phyloP scores from a whole-genome alignment of 83 land plant species.

The Picea abies region DNA sequence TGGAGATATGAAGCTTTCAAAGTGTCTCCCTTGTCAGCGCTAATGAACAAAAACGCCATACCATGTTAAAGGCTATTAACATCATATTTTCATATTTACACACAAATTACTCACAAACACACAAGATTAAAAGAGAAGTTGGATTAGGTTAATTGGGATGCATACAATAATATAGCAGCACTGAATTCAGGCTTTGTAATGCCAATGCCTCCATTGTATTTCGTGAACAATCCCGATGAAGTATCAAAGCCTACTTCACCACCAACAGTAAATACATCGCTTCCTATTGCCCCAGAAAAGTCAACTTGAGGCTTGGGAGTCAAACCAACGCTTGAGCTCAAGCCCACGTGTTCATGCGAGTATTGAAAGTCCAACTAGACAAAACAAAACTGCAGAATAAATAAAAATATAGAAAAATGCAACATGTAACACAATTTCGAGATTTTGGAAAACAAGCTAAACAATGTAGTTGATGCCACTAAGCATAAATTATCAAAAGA shows the following conservation, averaged over 20 bases:
- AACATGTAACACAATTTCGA: not conserved
- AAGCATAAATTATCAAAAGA: not conserved
- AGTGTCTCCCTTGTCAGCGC: conserved; percentile 63
- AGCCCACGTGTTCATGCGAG: conserved; percentile 42
- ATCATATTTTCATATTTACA: too few relatives aligned
- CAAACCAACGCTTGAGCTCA: conserved; percentile 58
- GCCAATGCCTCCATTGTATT: conserved; percentile 70
- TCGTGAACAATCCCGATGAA: conserved; percentile 56
- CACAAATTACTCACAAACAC: not conserved
- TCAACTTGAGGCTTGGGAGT: conserved; percentile 56
- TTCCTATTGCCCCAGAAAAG: conserved; percentile 52
- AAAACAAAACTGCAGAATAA: not conserved
- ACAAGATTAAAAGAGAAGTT: not conserved
- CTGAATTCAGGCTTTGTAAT: conserved; percentile 59
- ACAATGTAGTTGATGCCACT: not conserved
- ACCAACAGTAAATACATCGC: conserved; percentile 47
- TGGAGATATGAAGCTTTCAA: conserved; percentile 69
- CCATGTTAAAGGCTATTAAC: not conserved
- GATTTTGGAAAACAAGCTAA: not conserved
- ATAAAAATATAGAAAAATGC: not conserved
- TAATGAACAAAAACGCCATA: conserved; percentile 12
- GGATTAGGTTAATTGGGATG: conserved; percentile 6
- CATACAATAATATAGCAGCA: conserved; percentile 61
- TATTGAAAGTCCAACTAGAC: conserved; percentile 65
- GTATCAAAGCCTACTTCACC: conserved; percentile 72